Conservation (phyloP, 495 filamentous ascomycete genomes). For the Penicillium paradoxum region DNA sequence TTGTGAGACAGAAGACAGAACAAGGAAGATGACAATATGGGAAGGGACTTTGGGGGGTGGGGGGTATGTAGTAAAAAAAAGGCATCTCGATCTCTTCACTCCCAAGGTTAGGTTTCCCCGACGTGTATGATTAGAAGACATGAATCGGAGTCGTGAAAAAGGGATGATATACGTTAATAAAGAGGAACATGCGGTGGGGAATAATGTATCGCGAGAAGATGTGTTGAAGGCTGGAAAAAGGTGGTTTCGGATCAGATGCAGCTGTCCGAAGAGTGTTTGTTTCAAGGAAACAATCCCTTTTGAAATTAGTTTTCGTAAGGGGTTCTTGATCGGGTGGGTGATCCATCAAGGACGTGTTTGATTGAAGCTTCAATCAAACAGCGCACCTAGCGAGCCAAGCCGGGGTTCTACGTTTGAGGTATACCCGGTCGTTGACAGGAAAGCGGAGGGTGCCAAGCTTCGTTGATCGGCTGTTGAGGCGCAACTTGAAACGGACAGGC, state of each 20-base stretch:
- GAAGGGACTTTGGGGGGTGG: neutral
- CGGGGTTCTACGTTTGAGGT: neutral
- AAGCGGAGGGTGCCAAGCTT: neutral
- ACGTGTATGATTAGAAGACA: slow-evolving; percentile 5
- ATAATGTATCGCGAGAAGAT: neutral
- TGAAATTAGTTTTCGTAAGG: neutral
- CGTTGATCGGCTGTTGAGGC: neutral
- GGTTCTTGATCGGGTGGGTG: neutral
- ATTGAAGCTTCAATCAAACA: neutral
- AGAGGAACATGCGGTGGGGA: neutral
- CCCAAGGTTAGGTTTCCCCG: neutral
- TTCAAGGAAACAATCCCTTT: neutral
- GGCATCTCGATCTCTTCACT: neutral
- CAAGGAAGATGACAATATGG: slow-evolving; percentile 2
- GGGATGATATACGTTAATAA: slow-evolving; percentile 1
- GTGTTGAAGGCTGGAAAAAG: neutral
- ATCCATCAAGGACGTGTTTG: neutral
- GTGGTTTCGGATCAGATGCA: neutral
- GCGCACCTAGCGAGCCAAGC: neutral
- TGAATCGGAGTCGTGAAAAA: neutral
- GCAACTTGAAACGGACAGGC: neutral
- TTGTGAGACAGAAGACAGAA: slow-evolving; percentile 8
- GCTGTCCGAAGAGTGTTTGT: neutral
- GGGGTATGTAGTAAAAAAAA: neutral
- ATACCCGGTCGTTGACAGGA: neutral